Percentiles rank a stretch among this genome's conserved stretches.
Evolutionary conservation across 1,139 yeast species (phyloP).

Genomic region (Saccharomyces hybrid): DNA sequence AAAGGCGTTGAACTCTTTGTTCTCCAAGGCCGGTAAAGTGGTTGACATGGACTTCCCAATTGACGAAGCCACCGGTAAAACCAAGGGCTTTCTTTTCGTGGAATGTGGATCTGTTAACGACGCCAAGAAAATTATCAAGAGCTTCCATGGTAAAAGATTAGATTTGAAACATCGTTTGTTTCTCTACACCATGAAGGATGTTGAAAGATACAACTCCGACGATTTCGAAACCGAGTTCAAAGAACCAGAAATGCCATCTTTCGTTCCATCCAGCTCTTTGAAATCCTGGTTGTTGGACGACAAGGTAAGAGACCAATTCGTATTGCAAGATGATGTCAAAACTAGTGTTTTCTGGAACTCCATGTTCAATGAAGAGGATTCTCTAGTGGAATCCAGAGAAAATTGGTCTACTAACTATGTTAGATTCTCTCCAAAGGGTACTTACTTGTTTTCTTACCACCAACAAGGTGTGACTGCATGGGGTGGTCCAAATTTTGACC

Average conservation of each 20-base stretch:
- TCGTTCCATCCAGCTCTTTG: conserved; percentile 71
- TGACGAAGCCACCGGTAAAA: conserved; percentile 57
- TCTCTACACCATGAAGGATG: conserved; percentile 76
- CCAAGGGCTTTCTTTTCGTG: conserved; percentile 83
- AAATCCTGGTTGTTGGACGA: conserved; percentile 88
- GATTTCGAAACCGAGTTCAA: conserved; percentile 53
- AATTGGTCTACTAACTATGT: conserved; percentile 78
- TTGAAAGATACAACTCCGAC: conserved; percentile 74
- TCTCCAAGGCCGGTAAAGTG: conserved; percentile 54
- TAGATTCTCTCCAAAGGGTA: conserved; percentile 91
- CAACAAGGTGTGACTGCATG: conserved; percentile 94
- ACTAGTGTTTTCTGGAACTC: conserved; percentile 89
- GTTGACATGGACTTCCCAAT: conserved; percentile 65
- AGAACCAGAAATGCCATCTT: conserved; percentile 66
- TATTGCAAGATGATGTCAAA: conserved; percentile 69
- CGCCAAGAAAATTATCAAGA: conserved; percentile 74
- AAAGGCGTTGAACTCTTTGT: conserved; percentile 77
- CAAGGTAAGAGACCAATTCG: conserved; percentile 83
- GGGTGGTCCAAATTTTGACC: conserved; percentile 81
- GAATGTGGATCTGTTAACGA: conserved; percentile 62
- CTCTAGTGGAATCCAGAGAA: conserved; percentile 67
- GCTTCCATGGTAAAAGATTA: conserved; percentile 79
- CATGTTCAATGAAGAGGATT: conserved; percentile 65
- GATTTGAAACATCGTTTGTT: conserved; percentile 88
- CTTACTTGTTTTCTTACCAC: conserved; percentile 78